phyloP scores from a whole-genome alignment of 2,329 filamentous ascomycete species.

The Paraphoma sp. region DNA sequence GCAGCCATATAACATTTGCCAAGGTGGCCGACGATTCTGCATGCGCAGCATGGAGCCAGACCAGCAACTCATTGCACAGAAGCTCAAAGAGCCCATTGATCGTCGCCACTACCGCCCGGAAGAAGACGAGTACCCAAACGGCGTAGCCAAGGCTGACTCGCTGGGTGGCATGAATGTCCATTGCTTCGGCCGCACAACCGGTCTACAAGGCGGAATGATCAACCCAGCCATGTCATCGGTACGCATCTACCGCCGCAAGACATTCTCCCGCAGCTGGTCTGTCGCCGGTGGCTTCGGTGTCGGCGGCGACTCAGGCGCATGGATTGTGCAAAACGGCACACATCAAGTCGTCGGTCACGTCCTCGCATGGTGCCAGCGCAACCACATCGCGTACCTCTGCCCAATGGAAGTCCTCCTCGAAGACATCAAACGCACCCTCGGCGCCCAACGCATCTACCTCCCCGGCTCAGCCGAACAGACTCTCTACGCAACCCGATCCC shows the following conservation, averaged over 20 bases:
- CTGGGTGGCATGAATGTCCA: constrained; percentile 82
- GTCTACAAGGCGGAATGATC: constrained; percentile 79
- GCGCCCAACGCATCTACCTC: constrained; percentile 72
- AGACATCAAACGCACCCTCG: constrained; percentile 82
- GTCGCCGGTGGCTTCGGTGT: constrained; percentile 69
- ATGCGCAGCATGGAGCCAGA: constrained; percentile 29
- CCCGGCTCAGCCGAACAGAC: constrained; percentile 61
- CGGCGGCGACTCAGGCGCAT: constrained; percentile 90
- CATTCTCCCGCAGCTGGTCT: constrained; percentile 76
- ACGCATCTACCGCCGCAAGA: constrained; percentile 83
- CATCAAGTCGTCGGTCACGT: constrained; percentile 89
- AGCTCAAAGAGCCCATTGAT: constrained; percentile 44
- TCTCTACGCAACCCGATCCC: constrained; percentile 8
- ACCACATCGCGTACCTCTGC: constrained; percentile 86
- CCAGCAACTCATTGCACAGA: constrained; percentile 37
- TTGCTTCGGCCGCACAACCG: constrained; percentile 86
- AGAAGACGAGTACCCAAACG: constrained; percentile 59
- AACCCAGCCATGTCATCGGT: constrained; percentile 80
- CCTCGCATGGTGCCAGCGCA: constrained; percentile 82
- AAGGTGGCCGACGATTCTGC: constrained; percentile 54
- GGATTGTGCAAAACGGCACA: constrained; percentile 83
- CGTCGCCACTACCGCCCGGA: constrained; percentile 42
- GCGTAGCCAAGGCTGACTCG: constrained; percentile 64
- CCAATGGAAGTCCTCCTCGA: constrained; percentile 90
- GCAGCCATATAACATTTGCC: constrained; percentile 75